phyloP scores from a whole-genome alignment of 345 rosid genomes.

The Citrus reticulata region DNA sequence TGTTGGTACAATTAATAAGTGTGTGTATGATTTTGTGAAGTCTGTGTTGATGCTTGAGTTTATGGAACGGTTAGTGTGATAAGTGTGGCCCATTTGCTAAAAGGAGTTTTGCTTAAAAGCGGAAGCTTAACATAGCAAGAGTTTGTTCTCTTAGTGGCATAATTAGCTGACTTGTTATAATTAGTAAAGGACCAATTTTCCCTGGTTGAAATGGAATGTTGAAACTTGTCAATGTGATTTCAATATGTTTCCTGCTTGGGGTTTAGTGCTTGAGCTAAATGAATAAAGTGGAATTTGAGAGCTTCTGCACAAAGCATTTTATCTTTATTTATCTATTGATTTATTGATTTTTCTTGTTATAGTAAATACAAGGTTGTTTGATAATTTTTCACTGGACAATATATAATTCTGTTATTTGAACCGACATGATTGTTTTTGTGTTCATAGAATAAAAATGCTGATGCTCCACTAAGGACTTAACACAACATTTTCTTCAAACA shows the following conservation, averaged over 20 bases:
- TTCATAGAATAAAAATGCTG: neutral
- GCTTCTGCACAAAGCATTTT: neutral
- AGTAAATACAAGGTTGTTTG: neutral
- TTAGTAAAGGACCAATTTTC: neutral
- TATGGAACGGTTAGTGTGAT: neutral
- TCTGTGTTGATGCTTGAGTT: neutral
- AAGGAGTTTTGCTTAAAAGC: neutral
- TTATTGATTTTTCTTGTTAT: no score
- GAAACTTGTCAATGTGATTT: neutral
- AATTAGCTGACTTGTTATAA: neutral
- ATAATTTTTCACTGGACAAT: neutral
- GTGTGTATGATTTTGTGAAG: neutral
- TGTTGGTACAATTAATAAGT: neutral
- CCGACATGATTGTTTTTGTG: neutral
- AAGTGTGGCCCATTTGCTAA: neutral
- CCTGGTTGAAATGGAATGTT: neutral
- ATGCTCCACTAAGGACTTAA: neutral
- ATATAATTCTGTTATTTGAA: neutral
- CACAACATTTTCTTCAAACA: neutral
- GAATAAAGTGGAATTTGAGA: neutral
- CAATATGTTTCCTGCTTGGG: neutral
- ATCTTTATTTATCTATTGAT: neutral
- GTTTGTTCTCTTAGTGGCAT: neutral
- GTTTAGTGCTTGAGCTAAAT: neutral
- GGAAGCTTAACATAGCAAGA: neutral